A percentile compares a stretch with the other conserved stretches of the same genome.
phyloP scores from a whole-genome alignment of 225 moss, liverwort and hornwort genomes.

The Antitrichia curtipendula region DNA sequence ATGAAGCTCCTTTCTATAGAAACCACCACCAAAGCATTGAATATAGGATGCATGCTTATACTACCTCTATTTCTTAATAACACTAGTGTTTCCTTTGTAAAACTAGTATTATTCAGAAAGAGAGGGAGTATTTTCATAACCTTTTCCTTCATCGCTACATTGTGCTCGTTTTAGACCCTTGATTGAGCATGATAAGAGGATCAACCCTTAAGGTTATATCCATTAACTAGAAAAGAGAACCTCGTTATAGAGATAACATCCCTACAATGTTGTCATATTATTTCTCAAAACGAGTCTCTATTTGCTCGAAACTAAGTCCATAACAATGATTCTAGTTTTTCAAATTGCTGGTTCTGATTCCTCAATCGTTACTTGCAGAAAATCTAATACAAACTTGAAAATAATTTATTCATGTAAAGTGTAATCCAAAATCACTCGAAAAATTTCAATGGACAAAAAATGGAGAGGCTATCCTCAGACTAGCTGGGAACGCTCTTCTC shows the following conservation, averaged over 20 bases:
- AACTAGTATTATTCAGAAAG: too few species aligned
- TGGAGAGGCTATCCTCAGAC: not conserved
- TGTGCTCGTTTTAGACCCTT: not conserved
- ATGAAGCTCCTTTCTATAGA: not conserved
- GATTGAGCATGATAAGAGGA: too few species aligned
- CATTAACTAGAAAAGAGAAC: too few species aligned
- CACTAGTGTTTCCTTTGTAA: too few species aligned
- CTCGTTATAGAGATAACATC: not conserved
- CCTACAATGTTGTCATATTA: not conserved
- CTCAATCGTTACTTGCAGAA: not conserved
- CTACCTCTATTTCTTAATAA: too few species aligned
- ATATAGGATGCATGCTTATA: not conserved
- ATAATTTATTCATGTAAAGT: not conserved
- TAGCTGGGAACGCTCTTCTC: not conserved
- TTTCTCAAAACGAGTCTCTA: not conserved
- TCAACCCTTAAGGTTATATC: not conserved
- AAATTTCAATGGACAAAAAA: not conserved
- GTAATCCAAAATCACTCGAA: not conserved
- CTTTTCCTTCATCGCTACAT: too few species aligned
- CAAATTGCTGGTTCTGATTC: not conserved
- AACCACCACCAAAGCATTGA: not conserved
- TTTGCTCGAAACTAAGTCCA: not conserved
- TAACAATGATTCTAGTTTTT: not conserved
- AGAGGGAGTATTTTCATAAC: too few species aligned
- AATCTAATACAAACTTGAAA: not conserved